Evolutionary conservation across 139 green algal species (phyloP), one percentile per base, ranked within the genome.

Genomic region (Coelastrella sp.): DNA sequence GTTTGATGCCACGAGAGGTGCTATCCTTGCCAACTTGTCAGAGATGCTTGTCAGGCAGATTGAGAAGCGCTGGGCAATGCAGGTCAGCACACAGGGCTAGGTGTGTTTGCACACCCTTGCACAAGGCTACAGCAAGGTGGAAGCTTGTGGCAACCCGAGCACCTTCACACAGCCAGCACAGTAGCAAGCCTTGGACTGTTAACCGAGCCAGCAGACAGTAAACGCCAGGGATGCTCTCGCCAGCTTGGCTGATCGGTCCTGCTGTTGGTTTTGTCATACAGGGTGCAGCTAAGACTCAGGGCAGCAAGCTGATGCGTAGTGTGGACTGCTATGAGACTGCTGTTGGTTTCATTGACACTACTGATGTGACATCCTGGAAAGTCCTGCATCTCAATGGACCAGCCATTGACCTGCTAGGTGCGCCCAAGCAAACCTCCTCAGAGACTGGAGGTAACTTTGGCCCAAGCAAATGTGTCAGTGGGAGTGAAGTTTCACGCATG

Each of bases 351-450:
- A 22, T 92, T n/a, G 85, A 91, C 54, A 80, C 83, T 5, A 73
- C 59, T 3, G 58, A 66, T 7, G 32, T 64, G 19, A 68, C 57
- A 14, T 60, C 64, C n/a, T 91, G 85, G 90, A 71, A 85, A 7
- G 59, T 92, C 85, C 77, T 92, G 84, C 90, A 92, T 68, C 76
- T 92, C 56, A 92, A 92, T 66, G 19, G 56, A 8, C 85, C 90
- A 10, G 90, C 90, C 4, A 23, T 80, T 0, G 87, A 91, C 7
- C 16, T 87, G 77, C 77, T 91, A 16, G 87, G 57, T 77, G 82
- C 16, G 58, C 19, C 32, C 32, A 47, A 47, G 32, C 32, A 47
- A 47, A 47, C 32, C 32, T 47, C 32, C 32, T 47, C 32, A 47
- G 32, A 47, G 32, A 47, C 32, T 47, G 32, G 32, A 47, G 32